Base-by-base conservation (phyloP, 352 stramenopile genomes). In the Phytopythium vexans region DNA sequence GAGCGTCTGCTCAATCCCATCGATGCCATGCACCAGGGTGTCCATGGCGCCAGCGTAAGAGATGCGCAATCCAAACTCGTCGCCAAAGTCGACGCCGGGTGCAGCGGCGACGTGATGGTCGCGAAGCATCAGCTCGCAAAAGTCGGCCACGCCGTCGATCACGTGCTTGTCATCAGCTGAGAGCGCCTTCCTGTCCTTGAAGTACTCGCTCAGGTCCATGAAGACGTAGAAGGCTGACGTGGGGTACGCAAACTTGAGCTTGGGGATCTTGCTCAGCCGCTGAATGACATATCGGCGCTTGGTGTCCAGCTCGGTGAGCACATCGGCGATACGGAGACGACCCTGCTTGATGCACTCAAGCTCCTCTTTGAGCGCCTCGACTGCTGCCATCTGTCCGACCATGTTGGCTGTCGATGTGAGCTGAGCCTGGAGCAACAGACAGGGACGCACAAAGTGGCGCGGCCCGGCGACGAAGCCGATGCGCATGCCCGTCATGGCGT, bases 141-240 rank as follows among this genome's bases (percentile, higher is more conserved):
- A 89, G 53, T 88, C 77, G 48, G 86, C 80, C 4, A 71, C 65
- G 40, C 75, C 68, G 43, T 67, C 31, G 11, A 86, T 54, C 35
- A 63, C 51, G 39, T 75, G 55, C 31, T 52, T 60, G 21, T 58
- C 60, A 15, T 68, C 67, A 0, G 52, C 41, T 3, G 58, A 70
- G 44, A 58, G 72, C 14, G 65, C 73, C 33, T 64, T 76, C 59
- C 76, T 80, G 38, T 65, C 86, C 15, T 72, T 66, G 49, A 92
- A 89, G 54, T 84, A 80, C 40, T 62, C 37, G 7, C 69, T 75
- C 2, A 99, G 71, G 60, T 98, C 92, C 14, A 96, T 77, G 40
- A 98, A 89, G n/a, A 98, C 75, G 64, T 99, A 99, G 70, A 99
- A 98, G 8, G 96, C 92, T 10, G 92, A 95, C 34, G 86, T 85